Evolutionary conservation across 23 red algal genomes (phyloP).

Genomic region (Gracilariopsis chorda): DNA sequence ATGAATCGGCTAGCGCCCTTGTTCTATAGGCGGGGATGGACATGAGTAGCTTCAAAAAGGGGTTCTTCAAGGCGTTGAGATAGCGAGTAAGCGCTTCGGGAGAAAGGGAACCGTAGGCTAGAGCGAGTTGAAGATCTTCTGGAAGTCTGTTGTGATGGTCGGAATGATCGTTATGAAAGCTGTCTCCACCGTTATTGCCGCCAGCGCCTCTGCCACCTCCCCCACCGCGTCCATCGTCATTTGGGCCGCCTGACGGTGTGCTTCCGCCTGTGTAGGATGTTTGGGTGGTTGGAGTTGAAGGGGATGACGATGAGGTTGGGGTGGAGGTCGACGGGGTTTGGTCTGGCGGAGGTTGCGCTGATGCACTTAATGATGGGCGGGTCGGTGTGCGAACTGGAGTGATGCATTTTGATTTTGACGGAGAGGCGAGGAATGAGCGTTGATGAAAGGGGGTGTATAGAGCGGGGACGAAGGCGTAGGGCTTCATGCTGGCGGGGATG

Average conservation of each 20-base stretch:
- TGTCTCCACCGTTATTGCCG: slow-evolving; percentile 6
- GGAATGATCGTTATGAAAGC: slow-evolving; percentile 14
- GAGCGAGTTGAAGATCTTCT: slow-evolving; percentile 58
- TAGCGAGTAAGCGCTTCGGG: slow-evolving; percentile 46
- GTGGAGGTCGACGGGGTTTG: too few species aligned
- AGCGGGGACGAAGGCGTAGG: too few species aligned
- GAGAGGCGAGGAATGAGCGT: too few species aligned
- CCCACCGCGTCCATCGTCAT: neutral
- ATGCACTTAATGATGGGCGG: too few species aligned
- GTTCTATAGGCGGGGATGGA: slow-evolving; percentile 63
- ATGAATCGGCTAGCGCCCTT: slow-evolving; percentile 75
- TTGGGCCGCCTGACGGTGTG: neutral
- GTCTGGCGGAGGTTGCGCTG: too few species aligned
- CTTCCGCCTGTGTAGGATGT: too few species aligned
- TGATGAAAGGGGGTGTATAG: too few species aligned
- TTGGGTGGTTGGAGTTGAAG: too few species aligned
- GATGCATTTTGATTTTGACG: too few species aligned
- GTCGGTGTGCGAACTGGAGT: too few species aligned
- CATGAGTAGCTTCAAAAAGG: slow-evolving; percentile 27
- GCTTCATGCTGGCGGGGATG: too few species aligned
- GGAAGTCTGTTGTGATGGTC: slow-evolving; percentile 35
- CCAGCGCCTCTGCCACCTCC: slow-evolving; percentile 41
- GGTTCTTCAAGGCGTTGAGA: slow-evolving; percentile 21
- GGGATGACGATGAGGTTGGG: too few species aligned
- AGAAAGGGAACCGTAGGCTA: slow-evolving; percentile 47